These are phyloP conservation scores for Allium fistulosum DNA, from an alignment of 106 monocot genomes.

Conservation along the genomic window DNA sequence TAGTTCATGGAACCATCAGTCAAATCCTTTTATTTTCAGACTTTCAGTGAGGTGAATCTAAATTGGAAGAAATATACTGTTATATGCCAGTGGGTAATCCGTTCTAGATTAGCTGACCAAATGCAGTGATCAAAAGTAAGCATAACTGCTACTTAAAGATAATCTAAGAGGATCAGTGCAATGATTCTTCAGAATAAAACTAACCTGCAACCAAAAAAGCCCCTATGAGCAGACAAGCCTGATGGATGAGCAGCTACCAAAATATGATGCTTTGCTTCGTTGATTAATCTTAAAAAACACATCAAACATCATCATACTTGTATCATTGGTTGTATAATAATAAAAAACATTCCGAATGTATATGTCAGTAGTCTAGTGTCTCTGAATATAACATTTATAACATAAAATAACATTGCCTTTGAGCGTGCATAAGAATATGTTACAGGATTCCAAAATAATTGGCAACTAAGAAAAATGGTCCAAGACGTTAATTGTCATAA, in stretches of 20 bases:
- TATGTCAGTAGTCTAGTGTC: too few relatives aligned
- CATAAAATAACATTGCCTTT: too few relatives aligned
- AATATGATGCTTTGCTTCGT: constrained; percentile 73
- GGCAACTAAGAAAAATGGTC: too few relatives aligned
- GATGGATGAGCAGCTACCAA: constrained; percentile 94
- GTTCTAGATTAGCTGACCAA: background rate
- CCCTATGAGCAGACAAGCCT: constrained; percentile 88
- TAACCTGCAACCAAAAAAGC: constrained; percentile 97
- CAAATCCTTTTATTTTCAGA: background rate
- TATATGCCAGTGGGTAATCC: background rate
- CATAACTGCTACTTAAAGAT: background rate
- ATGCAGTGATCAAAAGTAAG: background rate
- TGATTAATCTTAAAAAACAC: constrained; percentile 52
- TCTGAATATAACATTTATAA: too few relatives aligned
- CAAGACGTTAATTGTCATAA: too few relatives aligned
- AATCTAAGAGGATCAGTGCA: background rate
- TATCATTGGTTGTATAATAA: too few relatives aligned
- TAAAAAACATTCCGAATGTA: too few relatives aligned
- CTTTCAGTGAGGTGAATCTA: background rate
- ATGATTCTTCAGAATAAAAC: background rate
- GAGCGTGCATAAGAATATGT: too few relatives aligned
- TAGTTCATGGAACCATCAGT: background rate
- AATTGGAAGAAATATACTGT: background rate
- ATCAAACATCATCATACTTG: too few relatives aligned
- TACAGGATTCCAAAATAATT: too few relatives aligned